Evolutionary conservation across 805 yeast genomes (phyloP), one percentile per base, ranked within the genome.

Genomic region (Candida wancherniae): DNA sequence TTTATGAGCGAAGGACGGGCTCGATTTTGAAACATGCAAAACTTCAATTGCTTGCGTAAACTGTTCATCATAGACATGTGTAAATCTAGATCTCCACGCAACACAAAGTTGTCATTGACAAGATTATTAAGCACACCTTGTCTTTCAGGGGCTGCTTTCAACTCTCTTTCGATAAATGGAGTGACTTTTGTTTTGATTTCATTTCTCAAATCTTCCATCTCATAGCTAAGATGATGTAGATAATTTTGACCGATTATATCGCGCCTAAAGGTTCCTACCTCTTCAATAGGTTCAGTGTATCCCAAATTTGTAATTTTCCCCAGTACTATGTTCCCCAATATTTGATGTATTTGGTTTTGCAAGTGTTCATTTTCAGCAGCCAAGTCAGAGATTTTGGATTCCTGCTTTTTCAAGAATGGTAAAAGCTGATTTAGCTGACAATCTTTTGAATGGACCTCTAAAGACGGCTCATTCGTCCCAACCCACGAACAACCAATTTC

Each of bases 251-350:
- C 32, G 8, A 47, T 42, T 4, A 36, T 16, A 13, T 19, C 32
- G 21, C 41, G 18, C 22, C 44, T 41, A 25, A 47, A 41, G 28
- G 47, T 45, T 27, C 53, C 52, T 31, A 72, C 58, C 37, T 72
- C 79, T 44, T 71, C 75, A 7, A 70, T 40, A 3, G 65, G 63
- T 28, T 68, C 62, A 21, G 61, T 55, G 42, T 67, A 69, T 0
- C 78, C 78, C 13, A 71, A 44, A 40, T 72, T 73, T 1, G 74
- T 65, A 13, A 72, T 51, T 40, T 62, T 69, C 0, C 78, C 79
- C 33, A 67, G 75, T 1, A 66, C 52, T 4, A 71, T 57, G 19
- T 71, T 63, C 42, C 68, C 69, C 37, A 73, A 50, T 3, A 73
- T 61, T 24, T 58, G 58, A 22, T 68, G 60, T 25, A 73, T 51